Evolutionary conservation across 305 asterid species (phyloP).

Genomic region (Fraxinus platypoda): DNA sequence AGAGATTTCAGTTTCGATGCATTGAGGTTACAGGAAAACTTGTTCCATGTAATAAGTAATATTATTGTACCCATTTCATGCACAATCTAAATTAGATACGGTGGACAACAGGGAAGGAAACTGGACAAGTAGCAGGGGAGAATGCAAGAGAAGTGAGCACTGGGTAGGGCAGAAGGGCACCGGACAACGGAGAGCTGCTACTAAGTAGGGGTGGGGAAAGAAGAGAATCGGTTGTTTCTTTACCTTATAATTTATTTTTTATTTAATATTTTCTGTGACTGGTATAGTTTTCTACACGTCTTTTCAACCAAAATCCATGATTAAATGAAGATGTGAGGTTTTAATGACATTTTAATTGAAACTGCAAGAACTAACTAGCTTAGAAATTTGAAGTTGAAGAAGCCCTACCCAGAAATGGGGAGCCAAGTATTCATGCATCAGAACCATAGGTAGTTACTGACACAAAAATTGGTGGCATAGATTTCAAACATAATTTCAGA

Average conservation of each 20-base stretch:
- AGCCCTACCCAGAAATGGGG: not conserved
- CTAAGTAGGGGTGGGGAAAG: not conserved
- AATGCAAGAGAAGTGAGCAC: not conserved
- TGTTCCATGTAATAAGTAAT: not conserved
- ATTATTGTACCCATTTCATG: not conserved
- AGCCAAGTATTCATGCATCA: not conserved
- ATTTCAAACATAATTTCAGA: not conserved
- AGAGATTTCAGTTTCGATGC: not conserved
- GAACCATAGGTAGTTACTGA: not conserved
- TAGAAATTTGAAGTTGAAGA: not conserved
- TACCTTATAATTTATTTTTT: not conserved
- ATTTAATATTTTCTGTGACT: not conserved
- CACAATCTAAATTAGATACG: not conserved
- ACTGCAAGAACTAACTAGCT: not conserved
- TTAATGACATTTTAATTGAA: not conserved
- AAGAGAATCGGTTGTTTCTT: not conserved
- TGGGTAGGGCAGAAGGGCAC: not conserved
- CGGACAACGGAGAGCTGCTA: not conserved
- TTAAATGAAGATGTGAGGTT: not conserved
- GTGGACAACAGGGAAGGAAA: not conserved
- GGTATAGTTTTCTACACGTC: not conserved
- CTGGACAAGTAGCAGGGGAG: not conserved
- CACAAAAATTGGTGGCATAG: not conserved
- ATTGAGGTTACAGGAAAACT: not conserved
- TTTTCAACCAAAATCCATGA: not conserved